Conservation (phyloP, 108 stramenopile species). For the Cyclotella sp. region DNA sequence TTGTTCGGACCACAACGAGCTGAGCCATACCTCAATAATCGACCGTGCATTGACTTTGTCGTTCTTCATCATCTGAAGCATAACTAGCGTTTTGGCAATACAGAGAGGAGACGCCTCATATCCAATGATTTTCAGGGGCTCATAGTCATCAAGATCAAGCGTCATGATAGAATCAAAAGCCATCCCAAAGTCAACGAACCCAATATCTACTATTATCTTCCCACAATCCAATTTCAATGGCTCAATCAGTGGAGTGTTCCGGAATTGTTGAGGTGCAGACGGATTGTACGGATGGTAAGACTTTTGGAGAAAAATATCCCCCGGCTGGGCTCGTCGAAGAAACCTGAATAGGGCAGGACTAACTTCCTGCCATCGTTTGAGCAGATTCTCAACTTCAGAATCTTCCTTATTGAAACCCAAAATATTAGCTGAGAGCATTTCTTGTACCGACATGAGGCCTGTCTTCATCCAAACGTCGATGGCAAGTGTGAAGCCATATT, state of each 20-base stretch:
- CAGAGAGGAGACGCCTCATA: slow-evolving; percentile 1
- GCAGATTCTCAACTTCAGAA: neutral
- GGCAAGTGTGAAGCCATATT: neutral
- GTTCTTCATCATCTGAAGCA: slow-evolving; percentile 17
- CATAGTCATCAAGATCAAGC: neutral
- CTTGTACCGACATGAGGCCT: neutral
- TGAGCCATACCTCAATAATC: slow-evolving; percentile 24
- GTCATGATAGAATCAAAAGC: slow-evolving; percentile 10
- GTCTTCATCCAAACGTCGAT: neutral
- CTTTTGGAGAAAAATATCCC: slow-evolving; percentile 11
- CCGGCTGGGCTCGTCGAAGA: neutral
- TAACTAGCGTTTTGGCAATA: slow-evolving; percentile 13
- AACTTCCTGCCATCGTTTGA: slow-evolving; percentile 24
- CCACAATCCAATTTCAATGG: neutral
- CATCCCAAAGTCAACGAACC: slow-evolving; percentile 28
- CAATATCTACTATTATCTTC: slow-evolving; percentile 11
- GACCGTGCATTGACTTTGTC: neutral
- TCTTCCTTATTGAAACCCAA: neutral
- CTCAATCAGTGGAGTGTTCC: slow-evolving; percentile 1
- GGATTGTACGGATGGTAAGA: slow-evolving; percentile 8
- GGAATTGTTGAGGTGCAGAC: slow-evolving; percentile 15
- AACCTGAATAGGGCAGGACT: slow-evolving; percentile 13
- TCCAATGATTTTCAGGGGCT: slow-evolving; percentile 6
- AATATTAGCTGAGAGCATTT: slow-evolving; percentile 3
- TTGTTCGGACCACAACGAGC: slow-evolving; percentile 13